A percentile compares a stretch with the other conserved stretches of the same genome.
phyloP scores from a whole-genome alignment of 345 rosid species.

The Mangifera indica region DNA sequence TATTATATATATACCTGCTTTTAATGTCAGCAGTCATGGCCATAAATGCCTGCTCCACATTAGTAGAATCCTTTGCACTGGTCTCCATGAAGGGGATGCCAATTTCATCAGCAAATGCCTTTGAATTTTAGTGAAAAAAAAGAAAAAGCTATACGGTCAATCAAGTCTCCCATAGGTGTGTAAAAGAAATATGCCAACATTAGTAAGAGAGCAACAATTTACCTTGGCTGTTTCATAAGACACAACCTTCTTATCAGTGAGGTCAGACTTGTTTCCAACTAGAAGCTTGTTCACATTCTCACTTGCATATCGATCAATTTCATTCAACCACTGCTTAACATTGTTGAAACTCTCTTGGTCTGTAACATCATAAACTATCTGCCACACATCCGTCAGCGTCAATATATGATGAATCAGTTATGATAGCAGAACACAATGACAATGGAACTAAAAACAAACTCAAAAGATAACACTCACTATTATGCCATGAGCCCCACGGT shows the following conservation, averaged over 20 bases:
- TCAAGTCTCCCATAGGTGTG: constrained; percentile 6
- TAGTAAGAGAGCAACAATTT: neutral
- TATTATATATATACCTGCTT: constrained; percentile 38
- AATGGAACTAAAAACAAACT: neutral
- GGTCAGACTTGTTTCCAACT: constrained; percentile 72
- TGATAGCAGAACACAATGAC: neutral
- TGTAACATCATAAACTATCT: constrained; percentile 83
- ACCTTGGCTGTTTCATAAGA: constrained; percentile 82
- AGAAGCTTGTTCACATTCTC: constrained; percentile 77
- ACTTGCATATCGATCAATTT: constrained; percentile 75
- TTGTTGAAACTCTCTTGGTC: constrained; percentile 83
- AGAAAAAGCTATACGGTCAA: neutral
- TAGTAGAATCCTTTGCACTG: constrained; percentile 70
- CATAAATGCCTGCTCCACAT: constrained; percentile 78
- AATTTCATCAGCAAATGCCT: constrained; percentile 77
- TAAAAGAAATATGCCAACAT: neutral
- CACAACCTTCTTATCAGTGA: constrained; percentile 62
- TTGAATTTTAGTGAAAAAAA: neutral
- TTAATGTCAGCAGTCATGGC: constrained; percentile 80
- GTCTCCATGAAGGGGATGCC: constrained; percentile 84
- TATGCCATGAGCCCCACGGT: constrained; percentile 56
- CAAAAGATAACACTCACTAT: constrained; percentile 28
- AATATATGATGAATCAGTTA: neutral
- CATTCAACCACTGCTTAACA: constrained; percentile 73
- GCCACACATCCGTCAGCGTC: constrained; percentile 12